A percentile compares a stretch with the other conserved stretches of the same genome.
phyloP scores from a whole-genome alignment of 2,329 filamentous ascomycete species.

The Alternaria brassicae region DNA sequence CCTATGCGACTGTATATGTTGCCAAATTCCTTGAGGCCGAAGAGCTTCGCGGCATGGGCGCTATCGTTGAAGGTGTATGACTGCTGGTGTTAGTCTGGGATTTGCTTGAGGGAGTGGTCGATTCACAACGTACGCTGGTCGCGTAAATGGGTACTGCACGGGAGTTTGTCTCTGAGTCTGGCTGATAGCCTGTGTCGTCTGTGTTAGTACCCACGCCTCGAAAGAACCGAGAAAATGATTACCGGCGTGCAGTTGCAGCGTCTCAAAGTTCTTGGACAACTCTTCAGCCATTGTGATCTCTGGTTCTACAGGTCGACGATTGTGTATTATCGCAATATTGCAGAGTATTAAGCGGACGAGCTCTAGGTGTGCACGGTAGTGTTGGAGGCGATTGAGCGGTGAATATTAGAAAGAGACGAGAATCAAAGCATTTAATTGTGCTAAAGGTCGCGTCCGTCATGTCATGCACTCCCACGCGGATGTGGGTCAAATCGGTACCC shows the following conservation, averaged over 20 bases:
- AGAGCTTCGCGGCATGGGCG: constrained; percentile 91
- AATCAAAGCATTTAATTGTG: neutral
- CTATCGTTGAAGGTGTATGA: constrained; percentile 96
- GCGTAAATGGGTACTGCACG: constrained; percentile 96
- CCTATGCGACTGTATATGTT: constrained; percentile 97
- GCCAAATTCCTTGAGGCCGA: constrained; percentile 94
- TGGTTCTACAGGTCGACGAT: neutral
- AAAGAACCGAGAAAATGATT: constrained; percentile 16
- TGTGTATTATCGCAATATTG: neutral
- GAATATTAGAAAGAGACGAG: constrained; percentile 2
- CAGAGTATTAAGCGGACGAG: neutral
- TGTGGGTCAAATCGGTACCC: neutral
- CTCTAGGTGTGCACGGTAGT: neutral
- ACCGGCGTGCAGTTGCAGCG: constrained; percentile 60
- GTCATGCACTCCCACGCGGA: constrained; percentile 8
- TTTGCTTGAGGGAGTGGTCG: neutral
- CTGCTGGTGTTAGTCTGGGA: constrained; percentile 52
- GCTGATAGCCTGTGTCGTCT: constrained; percentile 67
- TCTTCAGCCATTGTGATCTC: constrained; percentile 47
- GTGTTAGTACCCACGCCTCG: constrained; percentile 3
- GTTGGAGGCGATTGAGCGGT: neutral
- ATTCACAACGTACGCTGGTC: constrained; percentile 67
- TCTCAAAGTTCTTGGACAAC: constrained; percentile 57
- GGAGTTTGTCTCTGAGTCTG: constrained; percentile 82
- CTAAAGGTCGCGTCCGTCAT: constrained; percentile 7